Evolutionary conservation across 2,329 filamentous ascomycete genomes (phyloP).

Genomic region (Ceratocystis papillata): DNA sequence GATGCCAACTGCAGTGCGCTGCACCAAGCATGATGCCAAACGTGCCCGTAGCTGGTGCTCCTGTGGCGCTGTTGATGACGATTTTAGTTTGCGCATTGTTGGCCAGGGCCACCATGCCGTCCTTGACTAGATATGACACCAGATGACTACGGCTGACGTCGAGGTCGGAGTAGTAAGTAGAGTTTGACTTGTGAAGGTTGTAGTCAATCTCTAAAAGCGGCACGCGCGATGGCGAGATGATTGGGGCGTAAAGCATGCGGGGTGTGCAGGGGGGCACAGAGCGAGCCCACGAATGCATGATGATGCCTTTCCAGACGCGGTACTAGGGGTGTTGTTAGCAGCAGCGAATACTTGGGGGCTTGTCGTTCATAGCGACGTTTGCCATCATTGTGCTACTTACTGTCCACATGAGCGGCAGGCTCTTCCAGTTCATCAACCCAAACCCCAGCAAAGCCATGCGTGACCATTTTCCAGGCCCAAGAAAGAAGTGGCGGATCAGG

Average conservation of each 20-base stretch:
- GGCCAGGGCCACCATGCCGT: constrained; percentile 44
- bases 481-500: constrained; percentile 38
- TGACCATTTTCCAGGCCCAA: constrained; percentile 44
- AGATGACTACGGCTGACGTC: constrained; percentile 75
- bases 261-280: constrained; percentile 42
- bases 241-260: constrained; percentile 60
- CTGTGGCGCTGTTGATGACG: constrained; percentile 41
- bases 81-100: constrained; percentile 41
- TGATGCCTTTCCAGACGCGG: constrained; percentile 48
- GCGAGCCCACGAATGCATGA: constrained; percentile 43
- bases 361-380: too few relatives aligned
- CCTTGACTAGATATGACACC: constrained; percentile 55
- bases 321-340: constrained; percentile 33
- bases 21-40: constrained; percentile 59
- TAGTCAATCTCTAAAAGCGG: constrained; percentile 73
- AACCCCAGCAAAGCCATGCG: constrained; percentile 46
- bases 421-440: constrained; percentile 59
- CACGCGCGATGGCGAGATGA: constrained; percentile 55
- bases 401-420: constrained; percentile 64
- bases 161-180: constrained; percentile 78
- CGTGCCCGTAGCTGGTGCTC: constrained; percentile 41
- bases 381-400: constrained; percentile 37
- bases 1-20: constrained; percentile 62
- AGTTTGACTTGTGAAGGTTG: constrained; percentile 73
- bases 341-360: neutral